Base-by-base conservation (phyloP, 1,284 basidiomycete genomes). In the Ustilago sp. region DNA sequence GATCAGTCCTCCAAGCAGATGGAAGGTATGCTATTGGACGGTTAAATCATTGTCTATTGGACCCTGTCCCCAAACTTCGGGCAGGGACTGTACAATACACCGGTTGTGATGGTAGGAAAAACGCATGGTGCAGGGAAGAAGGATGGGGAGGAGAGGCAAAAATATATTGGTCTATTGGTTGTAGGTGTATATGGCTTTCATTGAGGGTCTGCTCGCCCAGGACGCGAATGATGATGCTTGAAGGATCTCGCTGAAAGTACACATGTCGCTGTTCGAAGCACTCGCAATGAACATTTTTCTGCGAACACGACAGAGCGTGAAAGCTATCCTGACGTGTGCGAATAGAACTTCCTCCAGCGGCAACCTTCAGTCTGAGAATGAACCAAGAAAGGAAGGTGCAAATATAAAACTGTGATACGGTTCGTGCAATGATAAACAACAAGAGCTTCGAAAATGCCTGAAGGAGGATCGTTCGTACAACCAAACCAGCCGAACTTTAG, bases 151-250 rank as follows among this genome's bases (percentile, higher is more conserved):
- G 19, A 54, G 15, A 23, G 58, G 2, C 55, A 68, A 32, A 72
- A 63, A 23, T 52, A 66, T 68, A 53, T 63, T 77, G 56, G 4
- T 13, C 4, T 65, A 62, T 45, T 76, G 74, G 74, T 36, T 76
- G 28, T 51, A 68, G 23, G 61, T 67, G 17, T 63, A 68, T 19
- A 34, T 28, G 9, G 17, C 45, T 34, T 45, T 72, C 28, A 60
- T 76, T 55, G 35, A 63, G 2, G 61, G 61, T 13, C 53, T 53
- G n/a, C 52, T 38, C n/a, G 2, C 52, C 9, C 43, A n/a, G 19
- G 43, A 45, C n/a, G 8, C 23, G 23, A 23, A 23, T 23, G 23
- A 23, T 23, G 23, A 23, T 23, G 23, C 2, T 23, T 23, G 23
- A 23, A 23, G 2, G 23, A 23, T 23, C 23, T 45, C 13, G 19